Percentiles rank a stretch among this genome's conserved stretches.
Conservation (phyloP, 2,329 filamentous ascomycete species). For the Neopestalotiopsis clavispora region DNA sequence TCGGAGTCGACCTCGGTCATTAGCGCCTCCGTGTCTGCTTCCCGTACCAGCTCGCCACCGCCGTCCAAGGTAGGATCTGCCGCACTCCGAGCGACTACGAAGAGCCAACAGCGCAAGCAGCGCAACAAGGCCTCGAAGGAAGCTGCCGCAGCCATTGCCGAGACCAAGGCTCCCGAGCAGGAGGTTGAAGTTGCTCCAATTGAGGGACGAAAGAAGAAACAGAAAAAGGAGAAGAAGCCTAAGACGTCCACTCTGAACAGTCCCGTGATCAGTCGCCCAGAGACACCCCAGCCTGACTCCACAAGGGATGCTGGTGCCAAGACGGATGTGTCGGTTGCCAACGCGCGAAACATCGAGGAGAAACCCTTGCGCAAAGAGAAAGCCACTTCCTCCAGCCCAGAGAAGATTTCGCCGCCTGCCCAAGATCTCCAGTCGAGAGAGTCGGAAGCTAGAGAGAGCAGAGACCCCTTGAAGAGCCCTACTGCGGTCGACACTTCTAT, state of each 20-base stretch:
- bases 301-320: conserved; percentile 31
- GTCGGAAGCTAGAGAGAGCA: conserved; percentile 28
- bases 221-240: conserved; percentile 75
- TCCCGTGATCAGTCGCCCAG: conserved; percentile 32
- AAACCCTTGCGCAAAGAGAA: conserved; percentile 26
- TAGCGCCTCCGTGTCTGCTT: conserved; percentile 70
- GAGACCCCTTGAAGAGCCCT: conserved; percentile 33
- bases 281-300: conserved; percentile 36
- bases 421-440: conserved; percentile 31
- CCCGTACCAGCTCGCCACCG: conserved; percentile 75
- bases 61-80: conserved; percentile 70
- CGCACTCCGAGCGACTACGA: conserved; percentile 71
- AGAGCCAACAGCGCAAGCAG: conserved; percentile 80
- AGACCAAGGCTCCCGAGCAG: conserved; percentile 55
- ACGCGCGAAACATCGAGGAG: conserved; percentile 26
- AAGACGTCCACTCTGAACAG: conserved; percentile 45
- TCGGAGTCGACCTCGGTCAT: conserved; percentile 80
- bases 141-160: conserved; percentile 61
- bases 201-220: conserved; percentile 81
- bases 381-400: conserved; percentile 22
- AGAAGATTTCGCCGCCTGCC: conserved; percentile 27
- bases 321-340: conserved; percentile 30
- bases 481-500: conserved; percentile 36
- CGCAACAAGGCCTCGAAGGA: conserved; percentile 71
- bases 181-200: conserved; percentile 71